Evolutionary conservation across 768 basidiomycete genomes (phyloP), one percentile per base, ranked within the genome.

Genomic region (Strobilomyces echinocephalus): DNA sequence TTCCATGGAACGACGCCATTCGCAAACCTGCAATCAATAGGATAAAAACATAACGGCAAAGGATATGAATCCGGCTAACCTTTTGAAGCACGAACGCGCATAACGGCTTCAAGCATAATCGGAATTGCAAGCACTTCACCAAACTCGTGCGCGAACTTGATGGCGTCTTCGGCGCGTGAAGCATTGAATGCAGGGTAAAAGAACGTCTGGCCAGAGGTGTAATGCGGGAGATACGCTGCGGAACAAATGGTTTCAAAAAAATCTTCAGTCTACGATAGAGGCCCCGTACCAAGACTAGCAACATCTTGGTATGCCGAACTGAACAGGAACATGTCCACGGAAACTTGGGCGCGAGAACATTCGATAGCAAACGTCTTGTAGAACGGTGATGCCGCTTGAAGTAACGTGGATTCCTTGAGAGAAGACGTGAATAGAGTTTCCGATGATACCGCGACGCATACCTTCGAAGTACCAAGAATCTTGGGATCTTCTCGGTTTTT

Each of bases 351-450:
- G 53, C 95, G 84, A 12, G 95, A 97, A 68, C 95, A 98, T 62
- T 98, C 97, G 64, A 98, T 99, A 16, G 97, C 94, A 60, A 98
- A 97, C 0, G 91, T 92, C 77, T 99, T 99, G 79, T 97, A 98
- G 76, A 95, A 99, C 4, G 88, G 82, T 16, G 87, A 88, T 0
- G 90, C 93, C n/a, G 97, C 81, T 76, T 95, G 93, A 33, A 99
- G 80, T 12, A 99, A 76, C 15, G 83, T 82, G 12, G 92, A 95
- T 78, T 99, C 97, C 86, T 93, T 59, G 6, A 31, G 5, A 33
- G 14, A 26, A 18, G 16, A 39, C 61, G 43, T 61, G 52, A 43
- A 56, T 12, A 5, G 26, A n/a, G 28, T 5, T 1, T 8, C 21
- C 18, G n/a, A 39, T 21, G 8, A 6, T 18, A 4, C 9, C n/a